Percentiles rank a stretch among this genome's conserved stretches.
Evolutionary conservation across 768 basidiomycete genomes (phyloP).

Genomic region (Tulasnella sp.): DNA sequence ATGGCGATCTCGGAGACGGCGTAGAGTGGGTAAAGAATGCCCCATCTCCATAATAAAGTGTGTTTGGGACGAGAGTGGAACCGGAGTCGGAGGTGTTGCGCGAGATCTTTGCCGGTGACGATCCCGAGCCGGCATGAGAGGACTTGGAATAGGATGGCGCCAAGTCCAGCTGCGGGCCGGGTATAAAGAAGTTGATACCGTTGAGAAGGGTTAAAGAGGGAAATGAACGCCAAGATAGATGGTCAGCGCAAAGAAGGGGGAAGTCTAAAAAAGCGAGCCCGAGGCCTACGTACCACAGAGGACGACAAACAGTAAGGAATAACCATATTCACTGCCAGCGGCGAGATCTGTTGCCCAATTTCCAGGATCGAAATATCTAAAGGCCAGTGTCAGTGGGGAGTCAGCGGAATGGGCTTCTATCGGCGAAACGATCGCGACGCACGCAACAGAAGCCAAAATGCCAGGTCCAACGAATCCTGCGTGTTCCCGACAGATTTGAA

Average conservation of each 20-base stretch:
- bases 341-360: slow-evolving; percentile 49
- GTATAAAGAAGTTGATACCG: neutral
- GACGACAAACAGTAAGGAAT: slow-evolving; percentile 50
- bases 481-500: neutral
- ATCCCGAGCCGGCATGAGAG: slow-evolving; percentile 48
- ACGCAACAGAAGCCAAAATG: slow-evolving; percentile 45
- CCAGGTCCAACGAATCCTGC: slow-evolving; percentile 44
- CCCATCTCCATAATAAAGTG: slow-evolving; percentile 38
- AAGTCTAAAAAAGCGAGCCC: neutral
- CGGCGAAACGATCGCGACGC: slow-evolving; percentile 34
- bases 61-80: slow-evolving; percentile 39
- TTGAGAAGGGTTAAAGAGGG: neutral
- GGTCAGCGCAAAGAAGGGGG: neutral
- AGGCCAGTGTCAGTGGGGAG: neutral
- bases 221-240: neutral
- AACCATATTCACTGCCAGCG: slow-evolving; percentile 48
- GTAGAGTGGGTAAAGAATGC: slow-evolving; percentile 41
- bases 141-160: slow-evolving; percentile 51
- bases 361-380: slow-evolving; percentile 38
- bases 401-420: slow-evolving; percentile 27
- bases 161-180: slow-evolving; percentile 45
- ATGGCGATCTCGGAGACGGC: slow-evolving; percentile 45
- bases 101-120: slow-evolving; percentile 44
- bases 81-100: slow-evolving; percentile 40
- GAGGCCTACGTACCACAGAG: slow-evolving; percentile 37